Percentiles rank a stretch among this genome's conserved stretches.
phyloP scores from a whole-genome alignment of 75 land plant genomes.

The Adiantum capillusveneris region DNA sequence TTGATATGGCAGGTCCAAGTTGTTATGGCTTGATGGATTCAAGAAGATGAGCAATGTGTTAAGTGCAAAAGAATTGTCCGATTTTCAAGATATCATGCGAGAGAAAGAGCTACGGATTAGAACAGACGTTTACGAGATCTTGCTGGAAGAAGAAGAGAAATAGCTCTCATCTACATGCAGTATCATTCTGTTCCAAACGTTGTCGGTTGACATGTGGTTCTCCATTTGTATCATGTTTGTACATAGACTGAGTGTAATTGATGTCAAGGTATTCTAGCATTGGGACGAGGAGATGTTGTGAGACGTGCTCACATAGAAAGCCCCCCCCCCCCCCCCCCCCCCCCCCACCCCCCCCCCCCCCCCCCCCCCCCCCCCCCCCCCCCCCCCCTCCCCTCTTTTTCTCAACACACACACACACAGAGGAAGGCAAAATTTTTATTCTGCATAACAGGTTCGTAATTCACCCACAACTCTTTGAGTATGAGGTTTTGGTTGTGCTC shows the following conservation, averaged over 20 bases:
- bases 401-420: no score
- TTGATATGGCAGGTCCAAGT: constrained; percentile 88
- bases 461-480: no score
- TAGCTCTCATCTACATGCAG: no score
- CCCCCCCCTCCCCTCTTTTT: no score
- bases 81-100: constrained; percentile 94
- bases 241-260: neutral
- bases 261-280: neutral
- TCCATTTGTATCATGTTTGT: neutral
- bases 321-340: no score
- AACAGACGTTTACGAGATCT: constrained; percentile 96
- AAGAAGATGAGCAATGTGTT: constrained; percentile 52
- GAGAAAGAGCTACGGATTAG: constrained; percentile 86
- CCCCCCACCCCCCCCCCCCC: no score
- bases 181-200: no score
- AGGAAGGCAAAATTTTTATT: no score
- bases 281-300: neutral
- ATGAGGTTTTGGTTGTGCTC: no score
- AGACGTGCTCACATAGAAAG: neutral
- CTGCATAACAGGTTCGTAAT: no score
- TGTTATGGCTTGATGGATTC: constrained; percentile 95
- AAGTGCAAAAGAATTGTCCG: constrained; percentile 81
- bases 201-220: neutral
- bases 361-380: no score
- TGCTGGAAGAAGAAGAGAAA: constrained; percentile 79